These are phyloP conservation scores for Hebeloma cylindrosporum DNA, from an alignment of 768 basidiomycete species.

Conservation along the genomic window DNA sequence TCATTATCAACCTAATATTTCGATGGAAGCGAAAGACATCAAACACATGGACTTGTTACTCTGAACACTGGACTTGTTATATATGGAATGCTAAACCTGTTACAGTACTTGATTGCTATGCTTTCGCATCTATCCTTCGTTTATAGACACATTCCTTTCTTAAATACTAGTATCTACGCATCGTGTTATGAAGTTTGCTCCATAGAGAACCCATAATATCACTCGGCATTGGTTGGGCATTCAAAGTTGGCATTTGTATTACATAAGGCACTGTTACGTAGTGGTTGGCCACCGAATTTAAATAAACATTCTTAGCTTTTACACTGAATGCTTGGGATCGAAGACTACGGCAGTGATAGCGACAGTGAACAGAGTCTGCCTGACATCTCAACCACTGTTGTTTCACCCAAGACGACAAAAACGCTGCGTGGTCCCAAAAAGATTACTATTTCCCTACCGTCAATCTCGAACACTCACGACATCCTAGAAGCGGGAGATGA, in stretches of 20 bases:
- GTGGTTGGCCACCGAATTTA: too few species aligned
- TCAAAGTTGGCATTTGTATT: too few species aligned
- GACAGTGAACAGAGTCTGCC: constrained; percentile 34
- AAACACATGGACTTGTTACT: constrained; percentile 23
- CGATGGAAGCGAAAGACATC: constrained; percentile 13
- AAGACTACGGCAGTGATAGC: constrained; percentile 74
- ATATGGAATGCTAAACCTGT: constrained; percentile 29
- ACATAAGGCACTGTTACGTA: too few species aligned
- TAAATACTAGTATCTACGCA: too few species aligned
- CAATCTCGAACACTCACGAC: constrained; percentile 38
- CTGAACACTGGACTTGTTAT: constrained; percentile 25
- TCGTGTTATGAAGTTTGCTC: too few species aligned
- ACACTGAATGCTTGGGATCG: constrained; percentile 83
- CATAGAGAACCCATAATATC: too few species aligned
- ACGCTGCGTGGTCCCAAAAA: constrained; percentile 54
- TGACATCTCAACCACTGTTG: constrained; percentile 4
- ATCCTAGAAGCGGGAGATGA: constrained; percentile 37
- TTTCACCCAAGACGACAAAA: constrained; percentile 26
- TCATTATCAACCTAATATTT: constrained; percentile 18
- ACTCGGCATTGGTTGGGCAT: too few species aligned
- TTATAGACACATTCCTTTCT: constrained; percentile 17
- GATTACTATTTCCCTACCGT: constrained; percentile 59
- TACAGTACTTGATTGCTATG: constrained; percentile 26
- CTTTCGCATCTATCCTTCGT: constrained; percentile 25
- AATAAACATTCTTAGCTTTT: too few species aligned